Percentiles rank a stretch among this genome's conserved stretches.
Conservation (phyloP, 805 yeast species). For the Barnettozyma californica region DNA sequence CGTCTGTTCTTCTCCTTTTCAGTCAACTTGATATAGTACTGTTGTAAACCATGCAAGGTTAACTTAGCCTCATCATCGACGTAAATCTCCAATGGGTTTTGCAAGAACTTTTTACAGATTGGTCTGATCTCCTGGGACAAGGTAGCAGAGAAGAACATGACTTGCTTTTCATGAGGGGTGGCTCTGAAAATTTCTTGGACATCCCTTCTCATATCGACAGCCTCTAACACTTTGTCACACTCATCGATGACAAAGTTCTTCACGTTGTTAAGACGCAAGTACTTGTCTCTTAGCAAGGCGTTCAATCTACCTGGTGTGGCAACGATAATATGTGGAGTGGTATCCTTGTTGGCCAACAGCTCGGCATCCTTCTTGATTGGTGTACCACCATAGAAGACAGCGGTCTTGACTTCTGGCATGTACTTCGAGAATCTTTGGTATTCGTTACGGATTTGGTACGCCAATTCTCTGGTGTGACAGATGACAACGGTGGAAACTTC, state of each 20-base stretch:
- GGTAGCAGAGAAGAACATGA: conserved; percentile 99
- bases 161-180: conserved; percentile 98
- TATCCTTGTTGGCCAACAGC: conserved; percentile 82
- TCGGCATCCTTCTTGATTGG: conserved; percentile 82
- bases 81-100: conserved; percentile 93
- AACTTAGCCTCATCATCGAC: conserved; percentile 97
- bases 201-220: conserved; percentile 92
- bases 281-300: conserved; percentile 89
- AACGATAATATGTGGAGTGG: conserved; percentile 93
- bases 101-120: conserved; percentile 96
- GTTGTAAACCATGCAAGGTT: conserved; percentile 97
- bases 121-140: conserved; percentile 92
- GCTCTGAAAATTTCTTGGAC: conserved; percentile 97
- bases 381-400: conserved; percentile 96
- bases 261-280: conserved; percentile 78
- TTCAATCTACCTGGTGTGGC: conserved; percentile 98
- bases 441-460: conserved; percentile 96
- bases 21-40: conserved; percentile 82
- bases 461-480: conserved; percentile 98
- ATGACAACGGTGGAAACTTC: conserved; percentile 91
- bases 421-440: conserved; percentile 96
- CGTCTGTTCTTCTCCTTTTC: conserved; percentile 93
- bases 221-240: conserved; percentile 96
- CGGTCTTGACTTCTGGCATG: conserved; percentile 96
- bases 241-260: conserved; percentile 95